phyloP scores from a whole-genome alignment of 78 protist genomes.

The Polysphondylium violaceum region DNA sequence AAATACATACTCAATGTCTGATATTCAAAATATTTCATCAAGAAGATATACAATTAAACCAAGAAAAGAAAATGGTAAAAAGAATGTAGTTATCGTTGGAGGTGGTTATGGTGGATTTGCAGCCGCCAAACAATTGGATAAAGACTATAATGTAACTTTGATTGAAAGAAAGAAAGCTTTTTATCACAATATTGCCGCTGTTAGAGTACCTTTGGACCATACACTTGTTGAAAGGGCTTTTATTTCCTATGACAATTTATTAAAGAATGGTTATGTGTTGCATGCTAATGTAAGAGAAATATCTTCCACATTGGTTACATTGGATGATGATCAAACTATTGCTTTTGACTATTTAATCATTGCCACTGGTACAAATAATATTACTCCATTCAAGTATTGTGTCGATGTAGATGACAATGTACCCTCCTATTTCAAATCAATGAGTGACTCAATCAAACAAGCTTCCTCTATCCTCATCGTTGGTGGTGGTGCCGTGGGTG shows the following conservation, averaged over 20 bases:
- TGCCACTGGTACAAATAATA: slow-evolving; percentile 58
- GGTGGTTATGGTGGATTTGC: slow-evolving; percentile 75
- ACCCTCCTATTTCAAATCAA: neutral
- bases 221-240: slow-evolving; percentile 6
- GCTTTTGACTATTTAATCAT: slow-evolving; percentile 50
- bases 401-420: neutral
- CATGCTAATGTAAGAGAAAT: slow-evolving; percentile 10
- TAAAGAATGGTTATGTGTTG: slow-evolving; percentile 53
- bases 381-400: slow-evolving; percentile 49
- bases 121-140: slow-evolving; percentile 36
- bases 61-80: too few relatives aligned
- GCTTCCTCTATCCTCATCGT: slow-evolving; percentile 13
- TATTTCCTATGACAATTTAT: slow-evolving; percentile 37
- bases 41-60: too few relatives aligned
- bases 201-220: slow-evolving; percentile 30
- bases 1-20: too few relatives aligned
- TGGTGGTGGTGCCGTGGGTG: slow-evolving; percentile 71
- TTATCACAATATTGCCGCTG: slow-evolving; percentile 45
- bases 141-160: slow-evolving; percentile 55
- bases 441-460: slow-evolving; percentile 4
- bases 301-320: neutral
- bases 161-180: slow-evolving; percentile 57
- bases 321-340: slow-evolving; percentile 25
- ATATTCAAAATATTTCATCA: too few relatives aligned
- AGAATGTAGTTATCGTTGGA: slow-evolving; percentile 67